Base-by-base conservation (phyloP, 2,329 filamentous ascomycete species). In the Hypoxylon sp. region DNA sequence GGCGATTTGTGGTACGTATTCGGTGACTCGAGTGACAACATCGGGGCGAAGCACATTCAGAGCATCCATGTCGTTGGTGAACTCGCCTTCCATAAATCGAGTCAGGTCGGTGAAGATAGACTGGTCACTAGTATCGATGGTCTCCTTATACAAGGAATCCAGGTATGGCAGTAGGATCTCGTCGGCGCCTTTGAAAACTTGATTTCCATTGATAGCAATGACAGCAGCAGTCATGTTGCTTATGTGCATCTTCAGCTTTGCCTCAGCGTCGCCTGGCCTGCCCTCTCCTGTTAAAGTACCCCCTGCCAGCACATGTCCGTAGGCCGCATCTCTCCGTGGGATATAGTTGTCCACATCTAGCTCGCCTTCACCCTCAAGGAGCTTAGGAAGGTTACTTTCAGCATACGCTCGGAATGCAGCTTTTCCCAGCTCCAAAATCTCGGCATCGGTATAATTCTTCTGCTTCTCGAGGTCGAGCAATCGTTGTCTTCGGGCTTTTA, bases 221-320 rank as follows among this genome's bases (percentile, higher is more conserved):
- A 82, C 81, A 0, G 87, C 86, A 24, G 82, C 76, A 50, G 82
- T 81, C 81, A 85, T 85, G 73, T 85, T 87, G 73, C 87, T 89
- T 66, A 96, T 85, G 73, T 97, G 92, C 93, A 97, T 96, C 80
- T 94, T 96, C 70, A 93, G 80, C 81, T 97, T 97, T 12, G 93
- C 92, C 76, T 96, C 92, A 59, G 89, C 88, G 73, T 97, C 93
- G 5, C 90, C 87, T 0, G 91, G 84, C 71, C 84, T 86, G 33
- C 84, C 85, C 65, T 88, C 85, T 1, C 84, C 85, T 2, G 82
- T 80, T 38, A 89, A 76, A 2, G 86, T 84, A 8, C 83, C 83
- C 5, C 87, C 87, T 8, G 83, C 78, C 50, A 89, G 75, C 5
- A 89, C 82, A 40, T 80, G 77, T 48, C 83, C 82, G 66, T 89